Evolutionary conservation across 306 rosid genomes (phyloP).

Genomic region (Pyrus bretschneideri): DNA sequence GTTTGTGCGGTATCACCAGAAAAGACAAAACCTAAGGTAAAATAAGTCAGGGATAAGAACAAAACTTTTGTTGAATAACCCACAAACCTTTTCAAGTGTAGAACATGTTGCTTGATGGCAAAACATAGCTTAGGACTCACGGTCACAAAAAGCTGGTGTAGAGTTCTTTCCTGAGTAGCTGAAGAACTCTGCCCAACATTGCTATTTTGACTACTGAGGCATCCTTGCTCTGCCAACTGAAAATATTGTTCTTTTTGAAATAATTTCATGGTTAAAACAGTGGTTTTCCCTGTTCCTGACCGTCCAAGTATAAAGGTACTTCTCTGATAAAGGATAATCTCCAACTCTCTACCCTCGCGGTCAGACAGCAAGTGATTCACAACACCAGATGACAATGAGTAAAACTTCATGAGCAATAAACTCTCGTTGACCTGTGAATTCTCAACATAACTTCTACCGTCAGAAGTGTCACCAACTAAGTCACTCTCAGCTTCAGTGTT

Average conservation of each 20-base stretch:
- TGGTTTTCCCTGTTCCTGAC: conserved; percentile 85
- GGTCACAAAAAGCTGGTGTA: conserved; percentile 66
- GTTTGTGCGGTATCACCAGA: conserved; percentile 91
- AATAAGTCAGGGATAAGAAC: background rate
- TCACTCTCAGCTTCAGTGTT: conserved; percentile 22
- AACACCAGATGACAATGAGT: conserved; percentile 43
- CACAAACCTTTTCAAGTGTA: conserved; percentile 54
- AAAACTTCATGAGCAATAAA: conserved; percentile 70
- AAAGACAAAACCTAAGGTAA: conserved; percentile 52
- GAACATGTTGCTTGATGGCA: conserved; percentile 58
- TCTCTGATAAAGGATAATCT: conserved; percentile 44
- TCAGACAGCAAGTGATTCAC: conserved; percentile 62
- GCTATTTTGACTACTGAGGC: conserved; percentile 15
- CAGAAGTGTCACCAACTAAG: conserved; percentile 19
- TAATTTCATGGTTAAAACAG: conserved; percentile 69
- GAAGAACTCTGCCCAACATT: conserved; percentile 6
- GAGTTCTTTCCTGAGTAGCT: conserved; percentile 17
- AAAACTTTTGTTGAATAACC: background rate
- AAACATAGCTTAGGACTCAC: conserved; percentile 72
- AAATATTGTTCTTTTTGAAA: conserved; percentile 46
- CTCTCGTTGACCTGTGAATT: conserved; percentile 76
- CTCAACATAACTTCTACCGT: conserved; percentile 59
- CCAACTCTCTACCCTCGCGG: conserved; percentile 41
- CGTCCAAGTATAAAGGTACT: conserved; percentile 70
- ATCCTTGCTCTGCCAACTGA: conserved; percentile 27